phyloP scores from a whole-genome alignment of 2,329 filamentous ascomycete species.

The Ophiostoma himal-ulmi region DNA sequence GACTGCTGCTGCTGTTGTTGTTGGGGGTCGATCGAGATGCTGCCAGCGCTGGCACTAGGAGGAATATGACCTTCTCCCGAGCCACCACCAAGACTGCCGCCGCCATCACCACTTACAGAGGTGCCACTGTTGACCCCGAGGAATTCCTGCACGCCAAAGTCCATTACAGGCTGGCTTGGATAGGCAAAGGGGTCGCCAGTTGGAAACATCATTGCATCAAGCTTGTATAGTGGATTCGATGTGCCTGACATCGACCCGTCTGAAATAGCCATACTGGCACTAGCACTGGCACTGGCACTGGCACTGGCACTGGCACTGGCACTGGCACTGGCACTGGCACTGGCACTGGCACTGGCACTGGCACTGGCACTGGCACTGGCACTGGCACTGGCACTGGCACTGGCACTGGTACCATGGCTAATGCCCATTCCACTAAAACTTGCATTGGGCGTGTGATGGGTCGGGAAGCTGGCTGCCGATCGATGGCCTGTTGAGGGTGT shows the following conservation, averaged over 20 bases:
- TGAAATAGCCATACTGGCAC: background rate
- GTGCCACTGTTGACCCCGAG: slow-evolving; percentile 25
- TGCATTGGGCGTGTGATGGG: slow-evolving; percentile 26
- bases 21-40: slow-evolving; percentile 1
- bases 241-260: slow-evolving; percentile 17
- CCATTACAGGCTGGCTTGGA: slow-evolving; percentile 65
- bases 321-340: background rate
- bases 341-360: background rate
- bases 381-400: no score
- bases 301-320: background rate
- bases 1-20: slow-evolving; percentile 32
- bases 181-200: slow-evolving; percentile 74
- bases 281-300: background rate
- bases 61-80: background rate
- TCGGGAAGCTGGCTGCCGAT: slow-evolving; percentile 27
- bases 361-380: background rate
- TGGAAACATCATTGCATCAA: slow-evolving; percentile 75
- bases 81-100: background rate
- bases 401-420: background rate
- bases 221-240: slow-evolving; percentile 55
- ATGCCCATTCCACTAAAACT: slow-evolving; percentile 14
- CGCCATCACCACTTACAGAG: background rate
- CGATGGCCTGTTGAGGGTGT: slow-evolving; percentile 33
- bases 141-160: slow-evolving; percentile 34
- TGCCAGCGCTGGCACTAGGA: slow-evolving; percentile 16